Evolutionary conservation across 768 basidiomycete genomes (phyloP).

Genomic region (Rossbeevera mucosa): DNA sequence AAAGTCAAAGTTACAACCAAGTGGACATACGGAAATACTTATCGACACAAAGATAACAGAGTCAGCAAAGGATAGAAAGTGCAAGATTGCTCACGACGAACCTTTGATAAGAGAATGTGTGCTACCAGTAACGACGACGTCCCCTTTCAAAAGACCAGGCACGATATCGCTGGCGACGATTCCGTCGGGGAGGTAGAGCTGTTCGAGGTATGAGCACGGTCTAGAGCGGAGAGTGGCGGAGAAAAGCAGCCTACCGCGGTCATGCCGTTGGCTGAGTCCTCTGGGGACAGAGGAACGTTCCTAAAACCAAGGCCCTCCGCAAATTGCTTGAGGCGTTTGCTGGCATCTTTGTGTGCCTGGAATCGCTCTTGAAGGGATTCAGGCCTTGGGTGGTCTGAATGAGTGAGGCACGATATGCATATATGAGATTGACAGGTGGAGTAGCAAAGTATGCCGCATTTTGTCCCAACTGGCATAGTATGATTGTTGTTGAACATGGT

Average conservation of each 20-base stretch:
- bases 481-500: conserved; percentile 36
- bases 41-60: conserved; percentile 36
- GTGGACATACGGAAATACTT: conserved; percentile 72
- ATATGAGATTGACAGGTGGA: conserved; percentile 90
- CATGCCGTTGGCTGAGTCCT: conserved; percentile 89
- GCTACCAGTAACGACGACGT: conserved; percentile 83
- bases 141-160: conserved; percentile 64
- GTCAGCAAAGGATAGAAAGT: conserved; percentile 8
- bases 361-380: conserved; percentile 78
- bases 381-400: conserved; percentile 57
- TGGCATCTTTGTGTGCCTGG: conserved; percentile 64
- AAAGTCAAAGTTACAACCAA: background rate
- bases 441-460: conserved; percentile 89
- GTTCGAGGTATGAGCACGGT: background rate
- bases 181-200: conserved; percentile 82
- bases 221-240: no score
- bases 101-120: conserved; percentile 81
- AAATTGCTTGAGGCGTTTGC: conserved; percentile 62
- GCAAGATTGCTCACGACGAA: conserved; percentile 25
- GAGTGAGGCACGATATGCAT: conserved; percentile 84
- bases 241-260: conserved; percentile 55
- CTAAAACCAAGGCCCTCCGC: conserved; percentile 65
- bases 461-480: conserved; percentile 93
- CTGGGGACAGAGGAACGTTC: conserved; percentile 59
- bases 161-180: conserved; percentile 72